phyloP scores from a whole-genome alignment of 2,329 filamentous ascomycete species.

The Fusarium continuum region DNA sequence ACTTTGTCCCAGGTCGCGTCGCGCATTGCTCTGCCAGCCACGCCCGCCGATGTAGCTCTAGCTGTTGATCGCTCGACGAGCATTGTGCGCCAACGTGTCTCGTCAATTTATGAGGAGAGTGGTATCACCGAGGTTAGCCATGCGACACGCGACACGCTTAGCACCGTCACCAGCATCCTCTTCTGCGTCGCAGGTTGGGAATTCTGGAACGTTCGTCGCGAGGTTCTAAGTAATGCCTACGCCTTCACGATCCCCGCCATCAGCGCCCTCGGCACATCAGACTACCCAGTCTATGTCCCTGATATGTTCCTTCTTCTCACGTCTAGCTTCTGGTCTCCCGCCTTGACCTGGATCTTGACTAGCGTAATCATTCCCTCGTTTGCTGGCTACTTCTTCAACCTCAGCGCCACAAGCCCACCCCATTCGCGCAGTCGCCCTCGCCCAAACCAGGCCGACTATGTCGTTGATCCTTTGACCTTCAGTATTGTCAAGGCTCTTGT shows the following conservation, averaged over 20 bases:
- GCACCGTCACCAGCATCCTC: constrained; percentile 77
- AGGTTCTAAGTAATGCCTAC: constrained; percentile 76
- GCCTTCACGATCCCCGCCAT: constrained; percentile 77
- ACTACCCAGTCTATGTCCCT: constrained; percentile 73
- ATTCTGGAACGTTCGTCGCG: constrained; percentile 72
- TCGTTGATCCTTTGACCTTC: constrained; percentile 87
- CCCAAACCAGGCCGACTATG: constrained; percentile 58
- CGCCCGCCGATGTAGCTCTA: constrained; percentile 79
- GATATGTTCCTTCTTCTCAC: constrained; percentile 84
- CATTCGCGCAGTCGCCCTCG: constrained; percentile 55
- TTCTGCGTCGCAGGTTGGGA: constrained; percentile 75
- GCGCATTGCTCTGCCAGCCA: constrained; percentile 79
- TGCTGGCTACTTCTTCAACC: constrained; percentile 89
- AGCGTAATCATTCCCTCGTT: constrained; percentile 74
- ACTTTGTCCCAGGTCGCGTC: constrained; percentile 62
- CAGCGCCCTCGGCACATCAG: constrained; percentile 61
- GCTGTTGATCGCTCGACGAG: constrained; percentile 77
- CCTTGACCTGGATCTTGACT: constrained; percentile 79
- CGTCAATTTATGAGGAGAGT: constrained; percentile 70
- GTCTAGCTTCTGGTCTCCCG: constrained; percentile 83
- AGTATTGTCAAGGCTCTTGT: constrained; percentile 87
- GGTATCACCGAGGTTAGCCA: constrained; percentile 73
- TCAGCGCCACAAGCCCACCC: constrained; percentile 65
- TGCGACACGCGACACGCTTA: constrained; percentile 73
- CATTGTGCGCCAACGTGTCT: constrained; percentile 72